Percentiles rank a stretch among this genome's conserved stretches.
Conservation (phyloP, 2,329 filamentous ascomycete genomes). For the Bipolaris zeicola region DNA sequence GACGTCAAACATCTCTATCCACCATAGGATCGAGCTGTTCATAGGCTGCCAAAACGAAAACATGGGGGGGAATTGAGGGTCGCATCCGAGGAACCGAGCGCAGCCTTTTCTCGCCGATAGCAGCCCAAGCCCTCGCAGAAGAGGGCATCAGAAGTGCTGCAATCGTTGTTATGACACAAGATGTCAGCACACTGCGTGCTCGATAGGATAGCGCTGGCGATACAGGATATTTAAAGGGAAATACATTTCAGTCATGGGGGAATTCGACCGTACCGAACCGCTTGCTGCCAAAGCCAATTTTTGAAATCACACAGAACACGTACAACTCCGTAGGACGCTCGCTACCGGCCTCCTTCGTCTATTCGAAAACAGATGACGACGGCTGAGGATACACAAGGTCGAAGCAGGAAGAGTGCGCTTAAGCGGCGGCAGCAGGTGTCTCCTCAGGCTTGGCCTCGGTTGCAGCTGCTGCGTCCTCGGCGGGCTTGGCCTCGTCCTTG, state of each 20-base stretch:
- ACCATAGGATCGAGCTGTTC: constrained; percentile 30
- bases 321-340: constrained; percentile 48
- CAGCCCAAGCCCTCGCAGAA: constrained; percentile 27
- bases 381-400: constrained; percentile 45
- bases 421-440: constrained; percentile 41
- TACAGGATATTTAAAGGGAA: constrained; percentile 41
- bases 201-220: constrained; percentile 32
- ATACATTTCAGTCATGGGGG: constrained; percentile 49
- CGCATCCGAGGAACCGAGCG: constrained; percentile 41
- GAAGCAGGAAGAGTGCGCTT: constrained; percentile 38
- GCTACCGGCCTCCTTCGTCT: constrained; percentile 44
- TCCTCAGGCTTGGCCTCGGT: constrained; percentile 42
- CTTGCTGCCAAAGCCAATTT: constrained; percentile 50
- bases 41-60: constrained; percentile 41
- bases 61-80: constrained; percentile 41
- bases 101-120: constrained; percentile 30
- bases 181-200: constrained; percentile 29
- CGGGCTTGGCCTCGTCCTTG: constrained; percentile 67
- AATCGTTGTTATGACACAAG: constrained; percentile 23
- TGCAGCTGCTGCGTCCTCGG: constrained; percentile 55
- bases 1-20: constrained; percentile 32
- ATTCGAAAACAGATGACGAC: constrained; percentile 40
- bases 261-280: constrained; percentile 47
- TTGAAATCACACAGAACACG: constrained; percentile 46
- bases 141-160: constrained; percentile 33